Conservation (phyloP, 495 filamentous ascomycete species). For the Alectoria sarmentosa region DNA sequence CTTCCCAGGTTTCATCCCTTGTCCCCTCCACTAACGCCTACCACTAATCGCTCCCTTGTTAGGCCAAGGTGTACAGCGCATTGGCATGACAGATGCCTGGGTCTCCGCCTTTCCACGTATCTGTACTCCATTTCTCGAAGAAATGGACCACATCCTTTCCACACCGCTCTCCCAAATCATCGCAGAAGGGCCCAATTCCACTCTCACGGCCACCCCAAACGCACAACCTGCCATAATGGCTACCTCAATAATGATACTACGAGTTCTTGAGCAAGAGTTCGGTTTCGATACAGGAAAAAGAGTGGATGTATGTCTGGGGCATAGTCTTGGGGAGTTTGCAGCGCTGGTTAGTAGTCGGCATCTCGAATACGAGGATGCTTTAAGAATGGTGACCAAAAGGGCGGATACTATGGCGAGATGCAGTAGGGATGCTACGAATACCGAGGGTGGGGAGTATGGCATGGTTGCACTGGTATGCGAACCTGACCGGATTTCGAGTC, state of each 20-base stretch:
- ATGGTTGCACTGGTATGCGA: conserved; percentile 94
- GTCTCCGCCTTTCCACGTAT: conserved; percentile 74
- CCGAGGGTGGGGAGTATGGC: conserved; percentile 69
- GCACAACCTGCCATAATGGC: conserved; percentile 96
- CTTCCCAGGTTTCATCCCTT: conserved; percentile 57
- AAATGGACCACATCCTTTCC: conserved; percentile 71
- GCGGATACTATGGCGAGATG: conserved; percentile 82
- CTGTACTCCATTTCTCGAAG: conserved; percentile 61
- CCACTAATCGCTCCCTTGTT: conserved; percentile 15
- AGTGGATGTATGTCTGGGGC: conserved; percentile 77
- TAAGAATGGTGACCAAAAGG: conserved; percentile 67
- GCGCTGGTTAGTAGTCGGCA: conserved; percentile 79
- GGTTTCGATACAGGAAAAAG: conserved; percentile 61
- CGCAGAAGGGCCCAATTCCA: conserved; percentile 63
- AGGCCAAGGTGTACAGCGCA: conserved; percentile 93
- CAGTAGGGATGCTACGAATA: conserved; percentile 53
- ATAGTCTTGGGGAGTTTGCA: conserved; percentile 93
- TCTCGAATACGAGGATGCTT: conserved; percentile 66
- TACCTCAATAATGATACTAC: conserved; percentile 81
- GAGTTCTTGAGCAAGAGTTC: conserved; percentile 81
- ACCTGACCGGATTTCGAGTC: conserved; percentile 54
- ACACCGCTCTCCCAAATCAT: conserved; percentile 70
- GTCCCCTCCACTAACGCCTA: neutral
- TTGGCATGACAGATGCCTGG: conserved; percentile 87
- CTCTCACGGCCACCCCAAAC: conserved; percentile 74